Conservation (phyloP, 768 basidiomycete species). For the Suillus subalutaceus region DNA sequence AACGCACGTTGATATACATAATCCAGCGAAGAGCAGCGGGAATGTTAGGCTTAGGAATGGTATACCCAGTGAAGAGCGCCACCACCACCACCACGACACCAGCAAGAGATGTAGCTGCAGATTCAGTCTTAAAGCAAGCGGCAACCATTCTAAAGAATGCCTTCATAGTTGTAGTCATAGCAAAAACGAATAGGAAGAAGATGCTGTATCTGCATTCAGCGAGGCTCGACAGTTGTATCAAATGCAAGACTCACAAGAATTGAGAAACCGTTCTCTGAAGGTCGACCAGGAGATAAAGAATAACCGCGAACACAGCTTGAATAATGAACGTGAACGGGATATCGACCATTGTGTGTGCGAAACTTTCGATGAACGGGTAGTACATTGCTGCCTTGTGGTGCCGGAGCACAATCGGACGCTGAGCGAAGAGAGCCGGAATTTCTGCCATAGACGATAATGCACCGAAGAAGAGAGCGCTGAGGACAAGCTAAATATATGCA, state of each 20-base stretch:
- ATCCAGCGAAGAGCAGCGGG: slow-evolving; percentile 74
- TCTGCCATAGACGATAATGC: slow-evolving; percentile 63
- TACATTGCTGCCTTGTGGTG: slow-evolving; percentile 52
- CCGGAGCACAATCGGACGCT: slow-evolving; percentile 47
- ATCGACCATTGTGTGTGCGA: slow-evolving; percentile 71
- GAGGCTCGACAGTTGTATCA: slow-evolving; percentile 12
- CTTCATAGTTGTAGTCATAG: slow-evolving; percentile 74
- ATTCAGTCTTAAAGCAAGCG: slow-evolving; percentile 57
- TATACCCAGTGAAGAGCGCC: slow-evolving; percentile 60
- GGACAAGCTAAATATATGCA: background rate
- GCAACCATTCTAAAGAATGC: slow-evolving; percentile 81
- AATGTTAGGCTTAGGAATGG: slow-evolving; percentile 63
- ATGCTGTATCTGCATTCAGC: slow-evolving; percentile 46
- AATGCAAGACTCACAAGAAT: slow-evolving; percentile 58
- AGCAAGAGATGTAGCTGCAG: slow-evolving; percentile 64
- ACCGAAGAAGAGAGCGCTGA: slow-evolving; percentile 59
- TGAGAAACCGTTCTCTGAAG: slow-evolving; percentile 58
- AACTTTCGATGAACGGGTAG: slow-evolving; percentile 49
- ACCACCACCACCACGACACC: slow-evolving; percentile 55
- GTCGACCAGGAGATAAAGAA: slow-evolving; percentile 70
- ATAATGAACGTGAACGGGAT: slow-evolving; percentile 67
- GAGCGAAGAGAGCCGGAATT: slow-evolving; percentile 50
- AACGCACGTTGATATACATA: slow-evolving; percentile 58
- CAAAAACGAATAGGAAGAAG: slow-evolving; percentile 66
- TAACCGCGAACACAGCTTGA: slow-evolving; percentile 61